Base-by-base conservation (phyloP, 768 basidiomycete genomes). In the Galerina sulciceps region DNA sequence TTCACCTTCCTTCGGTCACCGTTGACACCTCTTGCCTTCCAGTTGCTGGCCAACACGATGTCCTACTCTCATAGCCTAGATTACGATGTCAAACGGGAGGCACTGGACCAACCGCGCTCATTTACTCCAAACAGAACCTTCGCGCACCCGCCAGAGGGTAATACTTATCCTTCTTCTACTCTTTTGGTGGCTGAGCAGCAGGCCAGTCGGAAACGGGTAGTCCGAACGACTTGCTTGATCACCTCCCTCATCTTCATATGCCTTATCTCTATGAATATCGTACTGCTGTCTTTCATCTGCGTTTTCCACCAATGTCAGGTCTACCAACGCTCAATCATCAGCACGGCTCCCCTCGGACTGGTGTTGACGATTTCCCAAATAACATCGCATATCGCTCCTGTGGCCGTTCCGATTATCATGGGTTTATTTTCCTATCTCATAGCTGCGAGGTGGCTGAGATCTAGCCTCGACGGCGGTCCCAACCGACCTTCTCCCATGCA, bases 391-490 rank as follows among this genome's bases (percentile, higher is more conserved):
- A 36, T 56, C 13, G 55, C 55, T 6, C 55, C 55, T 14, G 8
- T 56, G 18, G 47, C 55, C 14, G 55, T 56, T 11, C 55, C 55
- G 5, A 56, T 56, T 17, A 37, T 56, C 8, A 56, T 56, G 55
- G 46, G 46, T n/a, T 38, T 56, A 20, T 40, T 49, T 13, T 56
- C 55, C 11, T 56, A 48, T 46, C 40, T 56, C 37, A 22, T 56
- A n/a, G 44, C 46, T 17, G 55, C 55, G 14, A 56, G 38, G 14
- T 56, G 55, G 55, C 45, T 56, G 36, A 41, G 31, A 9, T 53
- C 52, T 20, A 53, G 52, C 17, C 4, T 35, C 1, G 10, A 31
- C 2, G 52, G 18, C 10, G 42, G 52, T 53, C 41, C 10, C 2
- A 44, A 53, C 15, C 52, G 42, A 44, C 52, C 52, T 15, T 53